Conservation (phyloP, 768 basidiomycete genomes). For the Clitopilus hobsonii region DNA sequence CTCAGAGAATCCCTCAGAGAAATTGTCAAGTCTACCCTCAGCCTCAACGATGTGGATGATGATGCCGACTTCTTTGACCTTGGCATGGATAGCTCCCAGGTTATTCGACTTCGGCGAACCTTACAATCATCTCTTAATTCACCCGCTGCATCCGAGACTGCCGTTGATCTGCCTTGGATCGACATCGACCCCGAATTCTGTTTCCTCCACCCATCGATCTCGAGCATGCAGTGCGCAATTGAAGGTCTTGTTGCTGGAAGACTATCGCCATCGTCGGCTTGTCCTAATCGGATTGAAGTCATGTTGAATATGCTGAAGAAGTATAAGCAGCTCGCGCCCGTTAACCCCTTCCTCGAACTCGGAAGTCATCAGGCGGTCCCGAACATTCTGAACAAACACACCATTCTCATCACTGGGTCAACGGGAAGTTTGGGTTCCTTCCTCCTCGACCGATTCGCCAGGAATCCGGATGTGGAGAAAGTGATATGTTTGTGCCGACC, state of each 20-base stretch:
- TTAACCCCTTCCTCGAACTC: conserved; percentile 8
- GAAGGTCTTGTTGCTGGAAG: conserved; percentile 12
- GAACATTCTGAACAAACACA: conserved; percentile 10
- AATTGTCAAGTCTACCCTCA: conserved; percentile 17
- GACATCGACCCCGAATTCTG: conserved; percentile 22
- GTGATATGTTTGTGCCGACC: conserved; percentile 27
- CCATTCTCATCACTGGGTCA: conserved; percentile 33
- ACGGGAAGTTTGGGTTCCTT: conserved; percentile 32
- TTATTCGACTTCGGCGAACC: conserved; percentile 26
- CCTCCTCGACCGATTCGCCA: conserved; percentile 22
- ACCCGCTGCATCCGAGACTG: conserved; percentile 10
- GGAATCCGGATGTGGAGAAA: conserved; percentile 19
- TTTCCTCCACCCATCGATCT: conserved; percentile 24
- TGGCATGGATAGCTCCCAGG: conserved; percentile 37
- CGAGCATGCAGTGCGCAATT: conserved; percentile 19
- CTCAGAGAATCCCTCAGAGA: conserved; percentile 16
- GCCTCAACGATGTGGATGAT: conserved; percentile 16
- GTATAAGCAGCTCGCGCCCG: conserved; percentile 11
- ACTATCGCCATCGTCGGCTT: conserved; percentile 3
- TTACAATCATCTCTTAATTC: conserved; percentile 19
- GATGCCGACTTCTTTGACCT: conserved; percentile 32
- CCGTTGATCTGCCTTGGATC: not conserved
- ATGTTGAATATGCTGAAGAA: conserved; percentile 26
- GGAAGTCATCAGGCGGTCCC: conserved; percentile 6
- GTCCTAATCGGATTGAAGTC: conserved; percentile 13